A percentile compares a stretch with the other conserved stretches of the same genome.
Evolutionary conservation across 192 early-diverging fungal genomes (phyloP).

Genomic region (Coemansia sp.): DNA sequence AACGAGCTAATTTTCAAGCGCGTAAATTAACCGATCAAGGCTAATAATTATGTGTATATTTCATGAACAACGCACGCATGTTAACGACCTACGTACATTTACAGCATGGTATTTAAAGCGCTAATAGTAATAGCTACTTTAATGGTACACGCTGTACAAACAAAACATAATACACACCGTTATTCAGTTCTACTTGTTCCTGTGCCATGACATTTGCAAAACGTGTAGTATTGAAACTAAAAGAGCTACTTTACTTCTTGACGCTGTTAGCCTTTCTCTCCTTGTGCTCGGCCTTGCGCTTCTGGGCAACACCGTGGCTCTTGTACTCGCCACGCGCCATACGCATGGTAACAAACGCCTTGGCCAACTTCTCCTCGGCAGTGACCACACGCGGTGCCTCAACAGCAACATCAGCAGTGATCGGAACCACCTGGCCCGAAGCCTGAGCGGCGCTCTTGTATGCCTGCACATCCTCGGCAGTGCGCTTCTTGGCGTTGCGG

Average conservation of each 20-base stretch:
- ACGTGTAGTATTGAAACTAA: slow-evolving; percentile 11
- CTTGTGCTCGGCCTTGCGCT: slow-evolving; percentile 39
- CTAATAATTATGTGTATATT: neutral
- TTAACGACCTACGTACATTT: too few relatives aligned
- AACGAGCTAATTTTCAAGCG: neutral
- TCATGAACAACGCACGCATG: too few relatives aligned
- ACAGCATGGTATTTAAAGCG: too few relatives aligned
- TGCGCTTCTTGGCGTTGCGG: slow-evolving; percentile 86
- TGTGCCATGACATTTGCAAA: neutral
- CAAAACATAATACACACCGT: too few relatives aligned
- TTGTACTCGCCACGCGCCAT: slow-evolving; percentile 41
- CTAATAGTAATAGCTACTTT: too few relatives aligned
- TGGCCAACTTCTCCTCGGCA: slow-evolving; percentile 57
- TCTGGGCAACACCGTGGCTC: slow-evolving; percentile 56
- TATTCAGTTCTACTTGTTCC: too few relatives aligned
- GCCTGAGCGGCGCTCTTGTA: slow-evolving; percentile 53
- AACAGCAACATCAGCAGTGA: slow-evolving; percentile 16
- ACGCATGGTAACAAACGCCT: slow-evolving; percentile 54
- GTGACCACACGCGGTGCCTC: slow-evolving; percentile 58
- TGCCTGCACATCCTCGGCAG: slow-evolving; percentile 40
- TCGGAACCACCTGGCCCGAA: slow-evolving; percentile 39
- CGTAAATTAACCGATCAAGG: neutral
- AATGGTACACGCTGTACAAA: too few relatives aligned
- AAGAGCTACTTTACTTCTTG: slow-evolving; percentile 48
- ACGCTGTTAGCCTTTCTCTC: slow-evolving; percentile 52